A percentile compares a stretch with the other conserved stretches of the same genome.
phyloP scores from a whole-genome alignment of 1,284 basidiomycete species.

The Sporisorium exsertum region DNA sequence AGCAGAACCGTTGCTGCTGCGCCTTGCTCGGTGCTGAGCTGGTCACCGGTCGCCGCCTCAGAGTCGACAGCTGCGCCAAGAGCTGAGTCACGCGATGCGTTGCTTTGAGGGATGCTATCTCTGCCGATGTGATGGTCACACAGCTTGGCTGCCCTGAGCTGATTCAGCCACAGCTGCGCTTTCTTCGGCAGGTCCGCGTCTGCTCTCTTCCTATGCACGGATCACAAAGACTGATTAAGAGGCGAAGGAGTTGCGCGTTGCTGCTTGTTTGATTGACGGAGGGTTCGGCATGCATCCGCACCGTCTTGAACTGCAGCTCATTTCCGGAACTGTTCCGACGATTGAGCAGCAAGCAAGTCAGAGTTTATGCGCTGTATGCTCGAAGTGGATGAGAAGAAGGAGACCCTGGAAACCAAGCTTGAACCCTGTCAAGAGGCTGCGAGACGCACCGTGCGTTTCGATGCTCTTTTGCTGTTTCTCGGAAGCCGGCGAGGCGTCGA shows the following conservation, averaged over 20 bases:
- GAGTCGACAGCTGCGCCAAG: not conserved
- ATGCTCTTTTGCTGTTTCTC: not conserved
- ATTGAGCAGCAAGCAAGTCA: not conserved
- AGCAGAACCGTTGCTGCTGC: not conserved
- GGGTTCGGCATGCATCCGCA: not conserved
- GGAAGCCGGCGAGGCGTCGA: not conserved
- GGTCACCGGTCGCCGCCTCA: too few relatives aligned
- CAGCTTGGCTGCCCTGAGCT: not conserved
- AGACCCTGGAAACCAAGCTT: slow-evolving; percentile 4
- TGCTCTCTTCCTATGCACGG: not conserved
- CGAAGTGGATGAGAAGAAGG: not conserved
- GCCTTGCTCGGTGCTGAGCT: not conserved
- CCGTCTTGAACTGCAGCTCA: not conserved
- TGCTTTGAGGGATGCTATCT: not conserved
- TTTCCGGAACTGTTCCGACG: not conserved
- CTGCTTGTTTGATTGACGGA: too few relatives aligned
- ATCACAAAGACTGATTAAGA: not conserved
- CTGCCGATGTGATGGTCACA: not conserved
- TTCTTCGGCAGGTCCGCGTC: slow-evolving; percentile 5
- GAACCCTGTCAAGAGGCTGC: not conserved
- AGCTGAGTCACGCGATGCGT: slow-evolving; percentile 1
- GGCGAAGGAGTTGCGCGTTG: not conserved
- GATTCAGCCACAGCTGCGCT: slow-evolving; percentile 3
- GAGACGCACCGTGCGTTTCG: not conserved
- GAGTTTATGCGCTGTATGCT: not conserved